Percentiles rank a stretch among this genome's conserved stretches.
phyloP scores from a whole-genome alignment of 768 basidiomycete species.

The Grammothele lineata region DNA sequence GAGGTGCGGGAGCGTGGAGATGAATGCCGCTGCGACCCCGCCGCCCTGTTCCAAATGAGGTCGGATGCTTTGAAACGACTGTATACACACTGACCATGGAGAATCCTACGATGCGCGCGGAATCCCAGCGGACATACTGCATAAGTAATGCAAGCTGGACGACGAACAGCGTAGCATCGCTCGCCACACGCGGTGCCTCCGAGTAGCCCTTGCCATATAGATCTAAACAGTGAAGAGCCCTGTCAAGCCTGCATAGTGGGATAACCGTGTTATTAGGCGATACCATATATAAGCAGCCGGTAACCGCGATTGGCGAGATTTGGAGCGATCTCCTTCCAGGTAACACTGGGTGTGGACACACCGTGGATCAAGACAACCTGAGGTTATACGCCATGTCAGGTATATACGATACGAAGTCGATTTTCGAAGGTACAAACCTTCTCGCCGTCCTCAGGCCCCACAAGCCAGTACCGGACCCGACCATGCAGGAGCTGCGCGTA shows the following conservation, averaged over 20 bases:
- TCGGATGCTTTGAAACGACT: not conserved
- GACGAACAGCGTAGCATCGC: conserved; percentile 57
- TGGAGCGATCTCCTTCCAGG: conserved; percentile 72
- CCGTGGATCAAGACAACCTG: conserved; percentile 80
- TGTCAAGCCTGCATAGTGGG: too few species aligned
- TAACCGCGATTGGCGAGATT: conserved; percentile 56
- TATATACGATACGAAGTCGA: not conserved
- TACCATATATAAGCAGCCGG: conserved; percentile 75
- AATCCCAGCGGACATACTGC: conserved; percentile 72
- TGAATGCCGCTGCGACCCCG: conserved; percentile 66
- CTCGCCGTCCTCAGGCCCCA: conserved; percentile 64
- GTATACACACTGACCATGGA: conserved; percentile 56
- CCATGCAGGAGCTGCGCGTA: conserved; percentile 67
- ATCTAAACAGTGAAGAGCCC: conserved; percentile 40
- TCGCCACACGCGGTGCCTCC: conserved; percentile 65
- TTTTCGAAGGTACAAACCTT: conserved; percentile 41
- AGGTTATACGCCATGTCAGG: too few species aligned
- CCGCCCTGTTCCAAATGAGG: conserved; percentile 49
- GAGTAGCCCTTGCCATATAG: conserved; percentile 84
- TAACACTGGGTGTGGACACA: conserved; percentile 65
- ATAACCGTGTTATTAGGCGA: too few species aligned
- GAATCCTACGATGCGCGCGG: conserved; percentile 59
- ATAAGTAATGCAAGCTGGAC: conserved; percentile 77
- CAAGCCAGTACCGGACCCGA: conserved; percentile 61
- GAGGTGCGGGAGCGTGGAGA: conserved; percentile 63